These are phyloP conservation scores for Aspergillus sp. DNA, from an alignment of 2,329 filamentous ascomycete genomes.

Conservation along the genomic window DNA sequence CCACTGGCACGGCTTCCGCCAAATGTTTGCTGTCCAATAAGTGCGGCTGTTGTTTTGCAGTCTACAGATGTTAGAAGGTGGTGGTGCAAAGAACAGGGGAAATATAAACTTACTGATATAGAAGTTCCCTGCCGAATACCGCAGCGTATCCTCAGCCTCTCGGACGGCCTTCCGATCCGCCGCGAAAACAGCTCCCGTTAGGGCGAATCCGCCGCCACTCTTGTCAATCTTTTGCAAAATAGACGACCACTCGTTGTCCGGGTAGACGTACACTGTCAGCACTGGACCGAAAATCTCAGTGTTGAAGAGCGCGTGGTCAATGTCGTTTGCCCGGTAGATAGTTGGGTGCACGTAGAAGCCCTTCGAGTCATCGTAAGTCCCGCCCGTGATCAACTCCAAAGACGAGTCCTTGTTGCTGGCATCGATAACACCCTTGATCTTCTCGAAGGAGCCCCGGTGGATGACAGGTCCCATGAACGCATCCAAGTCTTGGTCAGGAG, in stretches of 20 bases:
- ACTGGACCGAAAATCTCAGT: constrained; percentile 77
- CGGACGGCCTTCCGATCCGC: constrained; percentile 30
- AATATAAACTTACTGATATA: constrained; percentile 30
- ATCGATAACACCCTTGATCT: constrained; percentile 67
- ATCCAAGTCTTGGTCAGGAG: constrained; percentile 28
- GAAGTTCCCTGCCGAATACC: constrained; percentile 36
- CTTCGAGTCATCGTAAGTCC: constrained; percentile 64
- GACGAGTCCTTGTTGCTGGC: constrained; percentile 65
- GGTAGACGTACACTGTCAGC: constrained; percentile 66
- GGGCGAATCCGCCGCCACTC: constrained; percentile 27
- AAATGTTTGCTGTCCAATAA: constrained; percentile 67
- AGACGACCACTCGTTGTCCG: constrained; percentile 58
- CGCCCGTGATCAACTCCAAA: constrained; percentile 64
- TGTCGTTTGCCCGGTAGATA: constrained; percentile 65
- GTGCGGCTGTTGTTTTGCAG: constrained; percentile 56
- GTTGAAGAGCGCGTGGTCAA: constrained; percentile 62
- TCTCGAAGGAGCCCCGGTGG: constrained; percentile 69
- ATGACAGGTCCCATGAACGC: constrained; percentile 82
- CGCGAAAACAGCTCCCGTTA: constrained; percentile 36
- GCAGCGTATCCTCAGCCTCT: constrained; percentile 30
- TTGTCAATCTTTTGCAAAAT: constrained; percentile 43
- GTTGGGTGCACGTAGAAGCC: constrained; percentile 79
- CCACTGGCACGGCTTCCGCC: constrained; percentile 62
- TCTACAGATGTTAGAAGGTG: constrained; percentile 9
- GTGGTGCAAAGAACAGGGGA: neutral